Base-by-base conservation (phyloP, 2,329 filamentous ascomycete species). In the Lecanicillium sp. region DNA sequence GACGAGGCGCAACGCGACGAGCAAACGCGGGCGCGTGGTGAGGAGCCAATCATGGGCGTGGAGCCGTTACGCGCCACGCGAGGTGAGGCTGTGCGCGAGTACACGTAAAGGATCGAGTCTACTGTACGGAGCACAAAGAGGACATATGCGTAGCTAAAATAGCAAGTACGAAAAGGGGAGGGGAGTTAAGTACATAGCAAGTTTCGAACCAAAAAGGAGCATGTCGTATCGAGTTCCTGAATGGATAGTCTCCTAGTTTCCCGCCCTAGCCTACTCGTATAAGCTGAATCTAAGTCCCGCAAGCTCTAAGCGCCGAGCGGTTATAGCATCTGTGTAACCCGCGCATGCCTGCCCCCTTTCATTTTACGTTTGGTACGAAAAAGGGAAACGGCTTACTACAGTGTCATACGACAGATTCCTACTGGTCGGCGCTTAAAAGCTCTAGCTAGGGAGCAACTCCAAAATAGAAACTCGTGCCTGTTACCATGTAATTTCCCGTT, bases 1-100 rank as follows among this genome's bases (percentile, higher is more conserved):
- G 31, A 6, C 6, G 22, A 25, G 11, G 22, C 22, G 22, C 6
- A 6, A 25, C 15, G 29, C 29, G 18, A 18, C 7, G 4, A n/a
- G n/a, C n/a, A 11, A 11, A 31, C 29, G 34, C 30, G 30, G 40
- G 40, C 40, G 40, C 40, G 40, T 42, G 32, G 13, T 39, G 36
- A n/a, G 11, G 31, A 28, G 27, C 40, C 25, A 42, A 42, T 42
- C 40, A 42, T 6, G 31, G 17, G 32, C 19, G 31, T n/a, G 32
- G 18, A 22, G 14, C n/a, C 17, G 11, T 17, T 36, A 42, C 40
- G 40, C 40, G 40, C 40, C 36, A n/a, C 40, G 36, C 15, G 30
- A 29, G 18, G 17, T 30, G 29, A 15, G 25, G 19, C 5, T 39
- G 36, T 15, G 15, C 8, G 18, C 20, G 20, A 18, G 29, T 27